Evolutionary conservation across 768 basidiomycete genomes (phyloP), one percentile per base, ranked within the genome.

Genomic region (Tylopilus intermedius): DNA sequence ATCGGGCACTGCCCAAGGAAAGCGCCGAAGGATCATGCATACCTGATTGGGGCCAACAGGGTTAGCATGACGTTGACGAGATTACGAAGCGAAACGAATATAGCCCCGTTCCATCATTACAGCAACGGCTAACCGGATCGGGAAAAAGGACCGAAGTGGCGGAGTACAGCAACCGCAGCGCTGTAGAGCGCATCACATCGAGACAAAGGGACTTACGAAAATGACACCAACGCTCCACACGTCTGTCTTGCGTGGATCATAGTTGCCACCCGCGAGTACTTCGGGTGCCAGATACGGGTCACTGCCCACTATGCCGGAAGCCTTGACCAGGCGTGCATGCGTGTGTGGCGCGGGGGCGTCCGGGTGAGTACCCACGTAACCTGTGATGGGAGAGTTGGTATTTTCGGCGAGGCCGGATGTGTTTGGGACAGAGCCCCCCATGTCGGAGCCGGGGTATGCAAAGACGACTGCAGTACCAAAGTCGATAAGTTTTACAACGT

Each of bases 401-500:
- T 24, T 9, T 8, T 51, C 30, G 1, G 15, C 40, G n/a, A 45
- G 40, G 6, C 61, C 61, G 6, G 57, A 56, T 0, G 50, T 47
- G 24, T 51, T 43, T 0, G 61, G 57, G 6, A 43, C 39, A 47
- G 77, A 78, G 56, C 66, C 66, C n/a, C 65, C 65, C 63, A 66
- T 66, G 81, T 81, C 62, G 71, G 93, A 94, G 53, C 94, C 95
- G 0, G 96, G 96, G 66, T 98, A 99, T 61, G 96, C 93, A 74
- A 99, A 99, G 54, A 99, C 94, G 58, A 94, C 94, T n/a, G 96
- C 96, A 5, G 96, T 99, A 48, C 96, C 96, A 73, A 99, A 99
- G 72, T 99, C 96, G 73, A 99, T 99, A 59, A 99, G 81, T 70
- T 99, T 99, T 76, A 99, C 91, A 60, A 96, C 81, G 66, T 97